A percentile compares a stretch with the other conserved stretches of the same genome.
Conservation (phyloP, 352 stramenopile genomes). For the Phytopythium kandeliae region DNA sequence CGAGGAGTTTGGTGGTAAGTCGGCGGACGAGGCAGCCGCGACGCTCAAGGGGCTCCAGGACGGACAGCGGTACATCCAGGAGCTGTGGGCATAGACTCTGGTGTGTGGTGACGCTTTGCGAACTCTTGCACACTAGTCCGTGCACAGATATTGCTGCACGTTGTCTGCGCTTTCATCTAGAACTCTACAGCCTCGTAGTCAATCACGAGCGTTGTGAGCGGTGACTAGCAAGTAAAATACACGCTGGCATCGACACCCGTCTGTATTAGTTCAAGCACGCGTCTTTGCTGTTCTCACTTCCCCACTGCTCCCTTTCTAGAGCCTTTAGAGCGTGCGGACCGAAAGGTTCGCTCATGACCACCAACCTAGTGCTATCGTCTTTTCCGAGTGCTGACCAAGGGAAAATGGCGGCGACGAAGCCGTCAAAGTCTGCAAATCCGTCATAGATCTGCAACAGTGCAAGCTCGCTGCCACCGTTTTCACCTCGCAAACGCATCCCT, state of each 20-base stretch:
- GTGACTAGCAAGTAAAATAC: no score
- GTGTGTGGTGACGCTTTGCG: not conserved
- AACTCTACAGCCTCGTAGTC: no score
- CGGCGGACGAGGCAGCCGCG: constrained; percentile 45
- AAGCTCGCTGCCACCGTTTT: not conserved
- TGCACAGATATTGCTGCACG: no score
- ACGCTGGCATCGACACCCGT: no score
- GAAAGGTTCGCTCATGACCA: not conserved
- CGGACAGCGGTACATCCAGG: constrained; percentile 92
- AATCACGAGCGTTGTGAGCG: no score
- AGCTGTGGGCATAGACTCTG: constrained; percentile 85
- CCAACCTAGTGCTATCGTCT: not conserved
- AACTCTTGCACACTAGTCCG: no score
- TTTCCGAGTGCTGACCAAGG: not conserved
- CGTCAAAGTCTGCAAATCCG: constrained; percentile 1
- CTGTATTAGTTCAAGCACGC: no score
- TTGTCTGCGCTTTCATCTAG: no score
- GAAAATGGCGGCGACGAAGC: not conserved
- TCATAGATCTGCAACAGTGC: not conserved
- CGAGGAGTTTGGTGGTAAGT: constrained; percentile 50
- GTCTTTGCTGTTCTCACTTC: not conserved
- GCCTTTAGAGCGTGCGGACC: not conserved
- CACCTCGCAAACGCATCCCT: not conserved
- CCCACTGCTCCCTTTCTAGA: not conserved
- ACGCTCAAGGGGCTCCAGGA: constrained; percentile 90